A percentile compares a stretch with the other conserved stretches of the same genome.
Conservation (phyloP, 257 asterid species). For the Primulina tabacum region DNA sequence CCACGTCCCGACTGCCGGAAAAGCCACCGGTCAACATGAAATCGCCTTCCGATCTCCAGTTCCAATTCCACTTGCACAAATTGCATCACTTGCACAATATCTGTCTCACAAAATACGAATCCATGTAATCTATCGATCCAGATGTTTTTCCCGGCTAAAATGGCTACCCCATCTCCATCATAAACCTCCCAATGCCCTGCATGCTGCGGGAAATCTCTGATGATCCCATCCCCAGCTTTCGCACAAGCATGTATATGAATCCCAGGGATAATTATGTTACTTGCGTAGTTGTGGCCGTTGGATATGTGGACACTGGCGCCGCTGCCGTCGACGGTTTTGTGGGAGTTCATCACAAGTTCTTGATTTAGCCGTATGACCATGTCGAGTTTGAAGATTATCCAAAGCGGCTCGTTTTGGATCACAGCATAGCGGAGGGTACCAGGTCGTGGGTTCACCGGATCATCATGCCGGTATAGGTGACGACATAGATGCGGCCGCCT, state of each 20-base stretch:
- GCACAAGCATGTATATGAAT: slow-evolving; percentile 67
- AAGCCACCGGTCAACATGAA: slow-evolving; percentile 81
- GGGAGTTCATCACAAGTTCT: slow-evolving; percentile 61
- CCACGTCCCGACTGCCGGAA: slow-evolving; percentile 71
- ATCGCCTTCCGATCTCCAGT: slow-evolving; percentile 88
- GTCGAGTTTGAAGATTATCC: slow-evolving; percentile 67
- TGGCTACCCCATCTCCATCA: slow-evolving; percentile 71
- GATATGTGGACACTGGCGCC: slow-evolving; percentile 70
- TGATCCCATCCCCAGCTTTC: slow-evolving; percentile 44
- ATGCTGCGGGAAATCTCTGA: slow-evolving; percentile 63
- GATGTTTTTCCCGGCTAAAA: slow-evolving; percentile 45
- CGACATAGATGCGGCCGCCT: slow-evolving; percentile 58
- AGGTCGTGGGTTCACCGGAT: slow-evolving; percentile 62
- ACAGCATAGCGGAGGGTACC: too few relatives aligned
- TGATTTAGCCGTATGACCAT: slow-evolving; percentile 64
- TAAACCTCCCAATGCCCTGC: slow-evolving; percentile 59
- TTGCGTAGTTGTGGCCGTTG: slow-evolving; percentile 56
- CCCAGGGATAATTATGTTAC: slow-evolving; percentile 67
- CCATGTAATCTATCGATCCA: too few relatives aligned
- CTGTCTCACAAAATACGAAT: too few relatives aligned
- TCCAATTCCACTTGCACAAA: slow-evolving; percentile 87
- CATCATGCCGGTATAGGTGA: slow-evolving; percentile 62
- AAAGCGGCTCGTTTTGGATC: slow-evolving; percentile 65
- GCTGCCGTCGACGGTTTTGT: slow-evolving; percentile 78
- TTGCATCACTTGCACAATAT: too few relatives aligned